Evolutionary conservation across 495 filamentous ascomycete genomes (phyloP), one percentile per base, ranked within the genome.

Genomic region (Paragyromitra xinjiangensis): DNA sequence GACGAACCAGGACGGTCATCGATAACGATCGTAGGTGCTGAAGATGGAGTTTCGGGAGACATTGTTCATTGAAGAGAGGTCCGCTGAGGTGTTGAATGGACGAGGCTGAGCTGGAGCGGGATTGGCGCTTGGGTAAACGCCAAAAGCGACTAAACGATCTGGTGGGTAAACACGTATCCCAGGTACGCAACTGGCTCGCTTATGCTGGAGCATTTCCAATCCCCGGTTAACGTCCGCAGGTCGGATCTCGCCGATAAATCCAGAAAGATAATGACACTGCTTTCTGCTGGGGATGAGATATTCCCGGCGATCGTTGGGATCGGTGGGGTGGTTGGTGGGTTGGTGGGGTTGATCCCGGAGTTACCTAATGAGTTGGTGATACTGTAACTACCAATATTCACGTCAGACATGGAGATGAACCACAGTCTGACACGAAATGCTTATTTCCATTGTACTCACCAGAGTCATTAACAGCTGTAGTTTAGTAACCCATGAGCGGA

Each of bases 1-100:
- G 73, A 29, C 26, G 67, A 71, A 45, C 19, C 8, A 1, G 62
- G 37, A 19, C 71, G 71, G 34, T 58, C 67, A 26, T 55, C 37
- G 22, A 45, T 22, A 71, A 50, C 24, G 42, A 51, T 44, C 19
- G 58, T n/a, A 19, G 19, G 22, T 1, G 67, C 37, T 3, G 45
- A 58, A 22, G 67, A 71, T 22, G 3, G 67, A 37, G 67, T 40
- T 8, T 45, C 16, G 50, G 50, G 48, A 53, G 66, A 42, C 68
- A 76, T 76, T 44, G 24, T 8, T 45, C 56, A 14, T 26, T 56
- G 24, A 56, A 56, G 53, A 56, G n/a, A 55, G 8, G 29, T 11
- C 45, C 14, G n/a, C 45, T 12, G 1, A 12, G 19, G 2, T 24
- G 56, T n/a, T 53, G 48, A 50, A 14, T 22, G 64, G 8, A 40